These are phyloP conservation scores for Pyrus bretschneideri DNA, from an alignment of 306 rosid species.

Conservation along the genomic window DNA sequence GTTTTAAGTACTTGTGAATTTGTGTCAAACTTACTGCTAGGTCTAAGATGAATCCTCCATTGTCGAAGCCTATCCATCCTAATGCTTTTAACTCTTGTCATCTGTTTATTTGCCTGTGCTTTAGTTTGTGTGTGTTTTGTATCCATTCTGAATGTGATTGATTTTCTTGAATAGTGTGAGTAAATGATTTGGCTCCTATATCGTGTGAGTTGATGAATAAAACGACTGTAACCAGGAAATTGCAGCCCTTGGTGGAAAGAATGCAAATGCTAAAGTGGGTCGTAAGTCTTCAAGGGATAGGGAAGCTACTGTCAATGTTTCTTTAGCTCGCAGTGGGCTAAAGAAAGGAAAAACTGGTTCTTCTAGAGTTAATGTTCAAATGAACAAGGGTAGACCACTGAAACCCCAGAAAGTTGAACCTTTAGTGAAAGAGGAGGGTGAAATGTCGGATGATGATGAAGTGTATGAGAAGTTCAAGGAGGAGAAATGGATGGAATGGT, in stretches of 20 bases:
- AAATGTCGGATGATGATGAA: slow-evolving; percentile 95
- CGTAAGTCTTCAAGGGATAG: slow-evolving; percentile 74
- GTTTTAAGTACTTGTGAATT: neutral
- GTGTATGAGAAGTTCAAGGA: slow-evolving; percentile 97
- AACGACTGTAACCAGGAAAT: slow-evolving; percentile 50
- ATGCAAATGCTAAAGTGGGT: slow-evolving; percentile 52
- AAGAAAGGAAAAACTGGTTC: slow-evolving; percentile 63
- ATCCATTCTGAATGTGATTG: neutral
- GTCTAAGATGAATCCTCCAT: neutral
- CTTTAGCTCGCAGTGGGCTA: slow-evolving; percentile 42
- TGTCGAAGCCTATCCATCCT: neutral
- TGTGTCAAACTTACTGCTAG: neutral
- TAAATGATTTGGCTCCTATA: neutral
- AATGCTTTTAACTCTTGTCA: neutral
- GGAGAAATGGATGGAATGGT: slow-evolving; percentile 99
- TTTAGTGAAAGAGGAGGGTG: slow-evolving; percentile 94
- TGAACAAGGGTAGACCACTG: slow-evolving; percentile 47
- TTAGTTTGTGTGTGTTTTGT: neutral
- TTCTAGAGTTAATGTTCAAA: slow-evolving; percentile 39
- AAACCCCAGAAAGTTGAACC: slow-evolving; percentile 73
- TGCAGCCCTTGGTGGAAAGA: slow-evolving; percentile 69
- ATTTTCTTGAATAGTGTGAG: neutral
- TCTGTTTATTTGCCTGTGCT: neutral
- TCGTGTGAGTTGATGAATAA: slow-evolving; percentile 12
- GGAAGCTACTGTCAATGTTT: slow-evolving; percentile 39